Conservation (phyloP, 768 basidiomycete species). For the Lentinus brumalis region DNA sequence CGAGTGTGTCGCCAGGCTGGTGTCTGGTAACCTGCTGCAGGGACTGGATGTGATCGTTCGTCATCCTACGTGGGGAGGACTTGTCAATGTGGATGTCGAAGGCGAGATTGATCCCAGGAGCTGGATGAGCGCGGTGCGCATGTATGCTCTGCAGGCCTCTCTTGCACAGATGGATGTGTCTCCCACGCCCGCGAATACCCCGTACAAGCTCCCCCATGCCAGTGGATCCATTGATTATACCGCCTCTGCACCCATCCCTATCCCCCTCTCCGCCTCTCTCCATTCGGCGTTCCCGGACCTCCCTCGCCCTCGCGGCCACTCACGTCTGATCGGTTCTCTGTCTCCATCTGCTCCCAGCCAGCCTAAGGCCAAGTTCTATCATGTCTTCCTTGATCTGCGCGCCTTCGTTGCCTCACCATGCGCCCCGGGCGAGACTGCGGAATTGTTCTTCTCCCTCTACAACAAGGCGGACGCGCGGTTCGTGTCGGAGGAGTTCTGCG, state of each 20-base stretch:
- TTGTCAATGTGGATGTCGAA: slow-evolving; percentile 89
- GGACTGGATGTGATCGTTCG: slow-evolving; percentile 95
- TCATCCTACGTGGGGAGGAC: slow-evolving; percentile 86
- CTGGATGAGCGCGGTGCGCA: slow-evolving; percentile 87
- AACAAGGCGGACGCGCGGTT: slow-evolving; percentile 82
- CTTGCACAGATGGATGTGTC: slow-evolving; percentile 74
- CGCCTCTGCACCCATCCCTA: slow-evolving; percentile 55
- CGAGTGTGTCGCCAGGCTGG: slow-evolving; percentile 86
- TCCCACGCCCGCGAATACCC: slow-evolving; percentile 25
- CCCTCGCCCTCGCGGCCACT: slow-evolving; percentile 35
- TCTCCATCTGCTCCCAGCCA: slow-evolving; percentile 29
- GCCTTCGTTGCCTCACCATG: slow-evolving; percentile 93
- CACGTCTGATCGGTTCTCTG: slow-evolving; percentile 36
- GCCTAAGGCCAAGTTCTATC: slow-evolving; percentile 70
- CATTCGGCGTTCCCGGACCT: slow-evolving; percentile 74
- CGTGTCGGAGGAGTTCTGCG: slow-evolving; percentile 92
- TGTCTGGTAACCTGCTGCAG: slow-evolving; percentile 89
- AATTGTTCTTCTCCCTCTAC: slow-evolving; percentile 93
- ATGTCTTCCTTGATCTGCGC: slow-evolving; percentile 86
- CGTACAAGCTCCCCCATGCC: slow-evolving; percentile 37
- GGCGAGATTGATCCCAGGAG: slow-evolving; percentile 78
- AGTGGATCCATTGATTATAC: slow-evolving; percentile 49
- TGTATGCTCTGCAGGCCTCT: slow-evolving; percentile 88
- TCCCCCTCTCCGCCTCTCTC: slow-evolving; percentile 28
- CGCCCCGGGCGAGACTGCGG: slow-evolving; percentile 87